Evolutionary conservation across 2,329 filamentous ascomycete species (phyloP), one percentile per base, ranked within the genome.

Genomic region (Ploettnerulaceae sp.): DNA sequence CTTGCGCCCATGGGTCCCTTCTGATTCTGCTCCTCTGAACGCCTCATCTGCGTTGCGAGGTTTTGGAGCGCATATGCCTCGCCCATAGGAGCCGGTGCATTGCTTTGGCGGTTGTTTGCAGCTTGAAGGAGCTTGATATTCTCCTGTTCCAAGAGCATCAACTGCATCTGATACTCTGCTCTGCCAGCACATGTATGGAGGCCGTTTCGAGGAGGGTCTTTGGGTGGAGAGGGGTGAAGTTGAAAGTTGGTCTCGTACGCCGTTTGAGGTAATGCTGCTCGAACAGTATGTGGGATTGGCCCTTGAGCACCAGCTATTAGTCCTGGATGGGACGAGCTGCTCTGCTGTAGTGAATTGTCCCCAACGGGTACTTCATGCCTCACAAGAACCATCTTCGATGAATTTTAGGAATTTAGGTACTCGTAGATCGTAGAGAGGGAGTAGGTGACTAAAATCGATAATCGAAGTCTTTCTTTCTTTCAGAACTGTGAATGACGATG

Each of bases 131-230:
- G 34, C 42, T 38, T 34, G 12, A 18, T 39, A 18, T 33, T 33
- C 21, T 39, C 34, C n/a, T 25, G 18, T 37, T 46, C 44, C 36
- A 46, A 29, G 1, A 35, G 28, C 36, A 14, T 26, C 7, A 46
- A 14, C 15, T 40, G 44, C 35, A 32, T 33, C 15, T 28, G 11
- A 15, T 46, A 34, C 7, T 24, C n/a, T 14, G 20, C 20, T 5
- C 14, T 15, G 5, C 14, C n/a, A 7, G 12, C 14, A n/a, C n/a
- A n/a, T n/a, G n/a, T n/a, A n/a, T 18, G 4, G 21, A 31, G 20
- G 9, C 11, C n/a, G 11, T 5, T n/a, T 24, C 11, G 20, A 20
- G 26, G 12, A 12, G 28, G 8, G 2, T 15, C 28, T 4, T 3
- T 17, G 5, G 14, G 5, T 11, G 18, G 15, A 14, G 7, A n/a